These are phyloP conservation scores for Shiraia sp. DNA, from an alignment of 2,329 filamentous ascomycete genomes.

Conservation along the genomic window DNA sequence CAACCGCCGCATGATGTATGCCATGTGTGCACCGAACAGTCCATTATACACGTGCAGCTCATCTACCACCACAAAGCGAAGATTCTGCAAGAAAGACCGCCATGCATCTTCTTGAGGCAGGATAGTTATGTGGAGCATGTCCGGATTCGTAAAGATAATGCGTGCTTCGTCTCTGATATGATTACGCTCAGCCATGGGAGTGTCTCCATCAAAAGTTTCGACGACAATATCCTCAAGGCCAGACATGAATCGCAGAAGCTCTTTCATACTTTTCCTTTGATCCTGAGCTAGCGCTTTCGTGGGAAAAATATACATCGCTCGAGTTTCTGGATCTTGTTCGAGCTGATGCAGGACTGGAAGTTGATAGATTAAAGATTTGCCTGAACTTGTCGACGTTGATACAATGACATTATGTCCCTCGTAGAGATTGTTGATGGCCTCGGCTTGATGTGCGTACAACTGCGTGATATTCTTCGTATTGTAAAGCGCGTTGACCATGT, in stretches of 20 bases:
- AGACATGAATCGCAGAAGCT: conserved; percentile 80
- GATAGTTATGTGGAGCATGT: conserved; percentile 96
- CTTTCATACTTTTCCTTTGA: conserved; percentile 83
- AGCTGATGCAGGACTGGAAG: conserved; percentile 86
- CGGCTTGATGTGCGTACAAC: conserved; percentile 89
- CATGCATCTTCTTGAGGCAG: conserved; percentile 88
- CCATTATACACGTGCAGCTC: conserved; percentile 98
- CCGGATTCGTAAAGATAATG: conserved; percentile 96
- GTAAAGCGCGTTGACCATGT: conserved; percentile 93
- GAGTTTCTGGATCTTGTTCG: conserved; percentile 73
- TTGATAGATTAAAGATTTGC: conserved; percentile 98
- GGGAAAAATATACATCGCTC: conserved; percentile 97
- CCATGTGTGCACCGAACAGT: conserved; percentile 89
- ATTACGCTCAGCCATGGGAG: conserved; percentile 77
- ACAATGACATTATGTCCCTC: conserved; percentile 87
- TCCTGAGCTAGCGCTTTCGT: conserved; percentile 97
- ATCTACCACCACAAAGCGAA: conserved; percentile 82
- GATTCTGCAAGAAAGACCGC: conserved; percentile 83
- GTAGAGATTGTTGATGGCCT: conserved; percentile 87
- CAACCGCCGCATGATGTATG: conserved; percentile 89
- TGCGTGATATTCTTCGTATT: conserved; percentile 85
- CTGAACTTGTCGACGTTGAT: conserved; percentile 92
- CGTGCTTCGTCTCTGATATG: conserved; percentile 82
- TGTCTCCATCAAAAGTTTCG: conserved; percentile 96
- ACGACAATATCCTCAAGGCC: conserved; percentile 75